Evolutionary conservation across 768 basidiomycete genomes (phyloP).

Genomic region (Mycena haematopus): DNA sequence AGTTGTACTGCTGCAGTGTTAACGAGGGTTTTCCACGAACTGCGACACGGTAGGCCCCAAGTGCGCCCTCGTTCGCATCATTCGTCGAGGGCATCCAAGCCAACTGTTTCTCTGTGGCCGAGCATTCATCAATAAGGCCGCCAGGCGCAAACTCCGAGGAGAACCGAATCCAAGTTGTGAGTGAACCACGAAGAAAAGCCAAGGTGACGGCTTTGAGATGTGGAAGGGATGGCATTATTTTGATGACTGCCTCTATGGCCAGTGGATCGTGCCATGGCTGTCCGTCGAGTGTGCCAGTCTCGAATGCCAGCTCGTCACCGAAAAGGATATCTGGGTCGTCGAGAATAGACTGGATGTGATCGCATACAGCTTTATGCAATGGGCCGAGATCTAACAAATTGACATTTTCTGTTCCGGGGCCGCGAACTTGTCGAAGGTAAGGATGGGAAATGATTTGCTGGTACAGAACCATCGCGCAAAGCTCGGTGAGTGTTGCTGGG

Average conservation of each 20-base stretch:
- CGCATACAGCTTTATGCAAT: background rate
- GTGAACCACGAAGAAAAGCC: background rate
- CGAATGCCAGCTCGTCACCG: background rate
- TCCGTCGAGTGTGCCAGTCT: background rate
- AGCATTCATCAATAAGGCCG: slow-evolving; percentile 35
- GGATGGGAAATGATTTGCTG: background rate
- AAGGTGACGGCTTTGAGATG: background rate
- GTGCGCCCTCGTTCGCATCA: slow-evolving; percentile 39
- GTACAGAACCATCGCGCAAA: background rate
- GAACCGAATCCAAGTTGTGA: background rate
- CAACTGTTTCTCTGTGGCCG: slow-evolving; percentile 28
- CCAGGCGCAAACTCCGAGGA: slow-evolving; percentile 37
- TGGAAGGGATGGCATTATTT: background rate
- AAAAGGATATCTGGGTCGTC: slow-evolving; percentile 33
- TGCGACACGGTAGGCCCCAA: slow-evolving; percentile 33
- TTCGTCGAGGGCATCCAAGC: slow-evolving; percentile 40
- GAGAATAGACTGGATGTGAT: slow-evolving; percentile 5
- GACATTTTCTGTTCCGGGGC: background rate
- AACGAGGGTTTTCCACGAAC: slow-evolving; percentile 28
- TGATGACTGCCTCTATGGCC: background rate
- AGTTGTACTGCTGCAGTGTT: slow-evolving; percentile 34
- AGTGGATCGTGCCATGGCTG: background rate
- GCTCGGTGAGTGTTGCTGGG: background rate
- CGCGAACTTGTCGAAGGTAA: background rate
- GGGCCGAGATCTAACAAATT: background rate